Evolutionary conservation across 371 early-diverging fungal species (phyloP), one percentile per base, ranked within the genome.

Genomic region (Capillidium rhysosporum): DNA sequence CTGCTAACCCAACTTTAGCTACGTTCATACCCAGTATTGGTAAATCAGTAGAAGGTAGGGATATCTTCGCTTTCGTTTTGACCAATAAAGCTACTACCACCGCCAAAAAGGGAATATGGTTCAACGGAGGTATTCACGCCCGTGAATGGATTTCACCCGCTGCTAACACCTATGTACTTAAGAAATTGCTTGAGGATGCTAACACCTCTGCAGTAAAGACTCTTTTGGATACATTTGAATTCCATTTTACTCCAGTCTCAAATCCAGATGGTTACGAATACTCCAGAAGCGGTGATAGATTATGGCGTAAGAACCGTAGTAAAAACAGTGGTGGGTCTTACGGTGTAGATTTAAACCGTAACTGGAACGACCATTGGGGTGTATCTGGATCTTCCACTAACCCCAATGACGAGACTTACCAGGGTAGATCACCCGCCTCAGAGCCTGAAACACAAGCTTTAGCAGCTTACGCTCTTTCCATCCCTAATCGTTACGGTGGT

Each of bases 231-330:
- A 43, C 52, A 9, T 61, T 58, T n/a, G 71, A 72, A 53, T 64
- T 74, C 28, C 56, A 70, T 25, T 59, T 79, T 44, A 67, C 76
- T 0, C 76, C 76, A 7, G 44, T 76, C 39, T 65, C 70, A 59
- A 79, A 79, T 63, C 56, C 69, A 20, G 79, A 79, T 52, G 79
- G 79, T 1, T 76, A 75, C 54, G 66, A 62, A 24, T 72, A 67
- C 59, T 51, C 41, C 14, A 56, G 49, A 0, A 4, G 8, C 1
- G 25, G 46, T 24, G 60, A 66, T 49, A 63, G 79, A 30, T 54
- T 73, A 39, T 79, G 79, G 79, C 61, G 79, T 45, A 79, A 79
- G 63, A 76, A 74, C 64, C 64, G 75, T 25, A 58, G 61, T 21
- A 58, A 54, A 14, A 52, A 49, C n/a, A 24, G 59, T 8, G 49